Evolutionary conservation across 441 rosid species (phyloP).

Genomic region (Mallotus repandus): DNA sequence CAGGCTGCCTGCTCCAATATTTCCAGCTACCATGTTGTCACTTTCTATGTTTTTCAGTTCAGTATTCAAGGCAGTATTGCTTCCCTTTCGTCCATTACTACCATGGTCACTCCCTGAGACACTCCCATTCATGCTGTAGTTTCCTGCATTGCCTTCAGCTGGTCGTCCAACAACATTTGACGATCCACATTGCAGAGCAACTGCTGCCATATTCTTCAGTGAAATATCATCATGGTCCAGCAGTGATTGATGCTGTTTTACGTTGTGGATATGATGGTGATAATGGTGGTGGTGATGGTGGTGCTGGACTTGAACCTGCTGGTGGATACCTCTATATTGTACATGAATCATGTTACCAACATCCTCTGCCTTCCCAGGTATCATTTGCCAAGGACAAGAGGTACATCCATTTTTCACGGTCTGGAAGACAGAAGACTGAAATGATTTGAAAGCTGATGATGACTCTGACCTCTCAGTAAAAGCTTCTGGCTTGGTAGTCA

Average conservation of each 20-base stretch:
- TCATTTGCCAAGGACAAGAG: conserved; percentile 27
- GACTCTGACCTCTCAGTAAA: conserved; percentile 35
- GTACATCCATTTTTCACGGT: conserved; percentile 33
- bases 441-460: conserved; percentile 42
- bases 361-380: conserved; percentile 35
- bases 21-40: conserved; percentile 45
- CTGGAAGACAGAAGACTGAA: conserved; percentile 44
- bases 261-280: conserved; percentile 28
- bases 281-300: conserved; percentile 36
- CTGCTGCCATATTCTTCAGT: conserved; percentile 30
- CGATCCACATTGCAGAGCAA: conserved; percentile 52
- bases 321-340: conserved; percentile 25
- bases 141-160: conserved; percentile 36
- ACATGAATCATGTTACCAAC: conserved; percentile 20
- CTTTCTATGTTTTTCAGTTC: conserved; percentile 41
- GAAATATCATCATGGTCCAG: conserved; percentile 33
- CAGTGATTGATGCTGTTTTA: conserved; percentile 27
- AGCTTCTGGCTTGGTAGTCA: conserved; percentile 42
- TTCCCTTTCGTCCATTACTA: conserved; percentile 51
- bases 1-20: conserved; percentile 38
- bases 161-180: conserved; percentile 49
- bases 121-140: conserved; percentile 62
- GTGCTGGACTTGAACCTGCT: conserved; percentile 35
- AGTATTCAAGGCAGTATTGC: conserved; percentile 44
- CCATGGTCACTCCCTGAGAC: conserved; percentile 71